A percentile compares a stretch with the other conserved stretches of the same genome.
These are phyloP conservation scores for Teratosphaeria destructans DNA, from an alignment of 2,329 filamentous ascomycete species.

Conservation along the genomic window DNA sequence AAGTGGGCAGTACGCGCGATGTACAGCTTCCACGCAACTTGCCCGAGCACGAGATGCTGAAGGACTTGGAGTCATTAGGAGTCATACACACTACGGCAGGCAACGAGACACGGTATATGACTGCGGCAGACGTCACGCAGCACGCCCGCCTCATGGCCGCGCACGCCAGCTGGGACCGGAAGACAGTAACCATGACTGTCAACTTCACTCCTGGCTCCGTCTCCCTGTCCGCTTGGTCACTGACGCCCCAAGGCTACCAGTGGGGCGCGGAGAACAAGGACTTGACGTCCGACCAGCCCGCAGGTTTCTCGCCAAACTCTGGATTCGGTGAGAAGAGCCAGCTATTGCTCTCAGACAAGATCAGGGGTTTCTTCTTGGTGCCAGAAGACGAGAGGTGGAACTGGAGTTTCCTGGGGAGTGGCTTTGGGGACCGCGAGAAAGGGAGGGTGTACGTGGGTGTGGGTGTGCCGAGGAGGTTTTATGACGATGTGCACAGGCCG, in stretches of 20 bases:
- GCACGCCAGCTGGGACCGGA: slow-evolving; percentile 73
- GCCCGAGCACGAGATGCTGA: slow-evolving; percentile 84
- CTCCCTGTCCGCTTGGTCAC: slow-evolving; percentile 83
- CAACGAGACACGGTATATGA: slow-evolving; percentile 95
- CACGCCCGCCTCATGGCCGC: slow-evolving; percentile 82
- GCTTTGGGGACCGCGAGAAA: slow-evolving; percentile 82
- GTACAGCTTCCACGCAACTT: slow-evolving; percentile 83
- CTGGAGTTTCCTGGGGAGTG: slow-evolving; percentile 93
- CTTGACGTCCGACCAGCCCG: slow-evolving; percentile 79
- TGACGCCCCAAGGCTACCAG: slow-evolving; percentile 86
- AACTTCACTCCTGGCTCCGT: slow-evolving; percentile 96
- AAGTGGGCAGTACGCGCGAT: slow-evolving; percentile 86
- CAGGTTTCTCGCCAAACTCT: slow-evolving; percentile 67
- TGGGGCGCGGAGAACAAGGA: slow-evolving; percentile 98
- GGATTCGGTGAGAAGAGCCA: slow-evolving; percentile 93
- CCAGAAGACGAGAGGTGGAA: slow-evolving; percentile 90
- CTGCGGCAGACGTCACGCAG: slow-evolving; percentile 84
- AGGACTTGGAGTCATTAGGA: slow-evolving; percentile 78
- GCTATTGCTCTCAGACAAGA: slow-evolving; percentile 82
- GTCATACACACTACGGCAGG: slow-evolving; percentile 93
- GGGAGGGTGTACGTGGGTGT: slow-evolving; percentile 75
- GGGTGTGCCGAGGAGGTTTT: slow-evolving; percentile 79
- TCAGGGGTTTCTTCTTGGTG: slow-evolving; percentile 91
- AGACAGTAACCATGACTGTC: slow-evolving; percentile 88
- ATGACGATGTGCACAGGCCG: slow-evolving; percentile 83